Evolutionary conservation across 2,329 filamentous ascomycete species (phyloP), one percentile per base, ranked within the genome.

Genomic region (Pseudocercospora eumusae): DNA sequence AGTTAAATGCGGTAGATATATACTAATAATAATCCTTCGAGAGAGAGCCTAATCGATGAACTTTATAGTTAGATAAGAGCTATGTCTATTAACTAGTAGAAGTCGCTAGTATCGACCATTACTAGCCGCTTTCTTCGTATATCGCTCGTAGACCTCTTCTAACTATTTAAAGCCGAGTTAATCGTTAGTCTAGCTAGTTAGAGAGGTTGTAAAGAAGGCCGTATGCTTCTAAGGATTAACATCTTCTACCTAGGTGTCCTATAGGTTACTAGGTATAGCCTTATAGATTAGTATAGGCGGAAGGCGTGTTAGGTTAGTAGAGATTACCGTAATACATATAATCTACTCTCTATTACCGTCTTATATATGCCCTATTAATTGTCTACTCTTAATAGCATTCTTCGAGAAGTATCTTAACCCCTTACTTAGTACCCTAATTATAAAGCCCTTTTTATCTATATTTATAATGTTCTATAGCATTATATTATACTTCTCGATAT

Each of bases 391-490:
- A 25, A 25, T 6, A 3, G 6, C 8, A 44, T 44, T 3, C 40
- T 44, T 44, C 8, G 8, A 44, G 18, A n/a, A 49, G 45, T 49
- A 49, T 49, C 45, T 49, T 3, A n/a, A 49, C 3, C 2, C 11
- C 18, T 49, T 49, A 21, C 11, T 25, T n/a, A 49, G 3, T 4
- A 49, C 18, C 3, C 45, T 49, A 49, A 49, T 49, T 49, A 49
- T 49, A 49, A 49, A 49, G 45, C 13, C 45, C 45, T 49, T 49
- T 13, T 49, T 49, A 49, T 49, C 45, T 49, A 49, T 49, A 49
- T 49, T 49, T n/a, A 21, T 49, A 49, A 49, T 49, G 11, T 49
- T 49, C 45, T 49, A 5, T 3, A 11, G 45, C 45, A 5, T 49
- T 5, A 49, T 49, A 2, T 49, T 49, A 49, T 49, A 49, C 18